Evolutionary conservation across 345 rosid species (phyloP).

Genomic region (Eucalyptus erythrocorys): DNA sequence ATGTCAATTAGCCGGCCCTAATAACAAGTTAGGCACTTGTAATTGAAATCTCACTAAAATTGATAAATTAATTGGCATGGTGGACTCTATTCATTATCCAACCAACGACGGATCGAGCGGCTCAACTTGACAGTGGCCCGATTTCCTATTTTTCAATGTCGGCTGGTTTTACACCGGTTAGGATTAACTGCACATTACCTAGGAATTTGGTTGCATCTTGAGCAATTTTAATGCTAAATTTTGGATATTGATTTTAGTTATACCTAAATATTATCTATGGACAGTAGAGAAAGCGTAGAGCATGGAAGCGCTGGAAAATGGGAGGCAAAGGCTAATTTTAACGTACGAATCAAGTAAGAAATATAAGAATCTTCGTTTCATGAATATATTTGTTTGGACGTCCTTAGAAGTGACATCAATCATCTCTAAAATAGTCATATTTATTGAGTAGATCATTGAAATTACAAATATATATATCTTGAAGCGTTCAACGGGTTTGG

Average conservation of each 20-base stretch:
- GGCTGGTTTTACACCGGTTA: neutral
- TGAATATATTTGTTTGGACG: neutral
- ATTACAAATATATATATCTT: too few species aligned
- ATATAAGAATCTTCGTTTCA: conserved; percentile 10
- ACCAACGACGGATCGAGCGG: neutral
- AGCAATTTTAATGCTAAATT: too few species aligned
- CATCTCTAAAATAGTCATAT: too few species aligned
- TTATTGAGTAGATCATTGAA: neutral
- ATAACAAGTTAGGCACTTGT: neutral
- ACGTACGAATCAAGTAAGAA: too few species aligned
- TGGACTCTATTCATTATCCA: neutral
- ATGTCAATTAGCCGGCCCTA: neutral
- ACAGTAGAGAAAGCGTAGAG: too few species aligned
- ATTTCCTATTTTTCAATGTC: neutral
- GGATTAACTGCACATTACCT: neutral
- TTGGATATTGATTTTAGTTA: too few species aligned
- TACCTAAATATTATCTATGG: too few species aligned
- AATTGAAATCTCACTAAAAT: neutral
- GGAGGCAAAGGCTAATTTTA: too few species aligned
- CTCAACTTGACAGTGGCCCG: neutral
- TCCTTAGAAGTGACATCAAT: neutral
- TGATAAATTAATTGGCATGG: neutral
- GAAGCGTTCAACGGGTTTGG: too few species aligned
- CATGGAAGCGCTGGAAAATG: too few species aligned
- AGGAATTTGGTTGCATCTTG: too few species aligned